phyloP scores from a whole-genome alignment of 805 yeast genomes.

The Candida qinlingensis region DNA sequence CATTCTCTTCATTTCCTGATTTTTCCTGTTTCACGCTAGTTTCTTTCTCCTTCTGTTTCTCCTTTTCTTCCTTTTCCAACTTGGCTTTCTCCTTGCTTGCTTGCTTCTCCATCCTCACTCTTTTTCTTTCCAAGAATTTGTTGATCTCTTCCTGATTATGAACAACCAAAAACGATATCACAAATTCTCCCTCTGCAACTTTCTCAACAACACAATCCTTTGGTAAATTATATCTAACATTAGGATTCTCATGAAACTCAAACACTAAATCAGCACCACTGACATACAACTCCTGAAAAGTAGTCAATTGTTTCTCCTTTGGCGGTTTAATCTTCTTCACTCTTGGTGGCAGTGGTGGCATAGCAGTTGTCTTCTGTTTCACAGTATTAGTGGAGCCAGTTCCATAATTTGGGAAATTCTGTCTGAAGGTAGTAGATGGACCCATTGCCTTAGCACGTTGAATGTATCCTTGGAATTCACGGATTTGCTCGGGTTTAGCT shows the following conservation, averaged over 20 bases:
- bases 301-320: conserved; percentile 58
- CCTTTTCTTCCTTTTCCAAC: conserved; percentile 18
- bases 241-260: conserved; percentile 78
- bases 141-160: conserved; percentile 23
- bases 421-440: conserved; percentile 35
- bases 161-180: conserved; percentile 33
- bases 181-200: conserved; percentile 28
- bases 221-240: conserved; percentile 71
- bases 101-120: conserved; percentile 19
- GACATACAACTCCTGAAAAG: conserved; percentile 70
- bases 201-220: conserved; percentile 71
- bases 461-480: conserved; percentile 75
- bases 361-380: conserved; percentile 15
- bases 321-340: conserved; percentile 11
- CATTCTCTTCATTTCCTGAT: conserved; percentile 33
- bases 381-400: not conserved
- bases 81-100: conserved; percentile 24
- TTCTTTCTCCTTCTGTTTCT: conserved; percentile 5
- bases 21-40: conserved; percentile 22
- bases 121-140: conserved; percentile 18
- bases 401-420: conserved; percentile 21
- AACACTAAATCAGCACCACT: conserved; percentile 70
- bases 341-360: conserved; percentile 11
- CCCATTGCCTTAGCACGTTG: conserved; percentile 77
- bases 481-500: conserved; percentile 67